Evolutionary conservation across 2,329 filamentous ascomycete species (phyloP).

Genomic region (Fusarium ambrosium): DNA sequence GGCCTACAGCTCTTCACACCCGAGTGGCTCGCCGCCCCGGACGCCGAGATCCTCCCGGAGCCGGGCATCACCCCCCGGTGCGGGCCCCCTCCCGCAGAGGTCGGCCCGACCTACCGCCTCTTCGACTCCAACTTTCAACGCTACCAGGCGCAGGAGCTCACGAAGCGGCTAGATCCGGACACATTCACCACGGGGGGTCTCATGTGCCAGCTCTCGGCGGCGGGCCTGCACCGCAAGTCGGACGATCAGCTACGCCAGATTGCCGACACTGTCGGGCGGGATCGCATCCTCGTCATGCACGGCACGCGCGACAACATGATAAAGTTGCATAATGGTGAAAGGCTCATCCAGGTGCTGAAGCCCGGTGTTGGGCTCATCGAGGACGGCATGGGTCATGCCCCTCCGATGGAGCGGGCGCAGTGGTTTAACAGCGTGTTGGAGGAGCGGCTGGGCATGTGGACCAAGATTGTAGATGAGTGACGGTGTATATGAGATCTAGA

Average conservation of each 20-base stretch:
- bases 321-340: constrained; percentile 75
- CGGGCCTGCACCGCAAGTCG: constrained; percentile 84
- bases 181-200: constrained; percentile 77
- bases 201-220: constrained; percentile 82
- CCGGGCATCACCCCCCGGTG: constrained; percentile 57
- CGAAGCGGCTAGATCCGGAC: constrained; percentile 73
- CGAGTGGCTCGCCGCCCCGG: constrained; percentile 72
- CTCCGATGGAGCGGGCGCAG: constrained; percentile 76
- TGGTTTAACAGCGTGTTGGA: constrained; percentile 78
- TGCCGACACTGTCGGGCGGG: constrained; percentile 76
- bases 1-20: constrained; percentile 76
- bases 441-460: constrained; percentile 66
- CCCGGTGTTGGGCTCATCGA: constrained; percentile 73
- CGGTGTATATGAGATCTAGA: neutral
- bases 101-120: constrained; percentile 57
- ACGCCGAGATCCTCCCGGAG: constrained; percentile 67
- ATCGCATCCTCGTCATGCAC: constrained; percentile 83
- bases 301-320: constrained; percentile 86
- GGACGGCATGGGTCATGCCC: constrained; percentile 82
- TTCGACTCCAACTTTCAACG: constrained; percentile 86
- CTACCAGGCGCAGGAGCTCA: constrained; percentile 83
- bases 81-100: constrained; percentile 49
- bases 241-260: constrained; percentile 65
- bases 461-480: constrained; percentile 55
- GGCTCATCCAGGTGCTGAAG: constrained; percentile 74